Evolutionary conservation across 495 filamentous ascomycete species (phyloP).

Genomic region (Penicillium nucicola): DNA sequence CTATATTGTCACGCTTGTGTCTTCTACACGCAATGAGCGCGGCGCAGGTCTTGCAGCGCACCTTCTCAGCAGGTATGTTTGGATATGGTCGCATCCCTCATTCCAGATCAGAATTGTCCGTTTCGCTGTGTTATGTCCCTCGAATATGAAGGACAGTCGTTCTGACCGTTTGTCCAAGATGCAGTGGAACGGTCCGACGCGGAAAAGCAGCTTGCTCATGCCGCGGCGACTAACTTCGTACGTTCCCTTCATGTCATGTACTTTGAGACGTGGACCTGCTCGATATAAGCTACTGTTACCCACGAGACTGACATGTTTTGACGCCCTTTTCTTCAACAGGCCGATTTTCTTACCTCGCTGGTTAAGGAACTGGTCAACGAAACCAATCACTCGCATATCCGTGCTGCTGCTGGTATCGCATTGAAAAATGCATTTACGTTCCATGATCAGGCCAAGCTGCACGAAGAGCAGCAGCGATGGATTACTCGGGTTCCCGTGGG

Average conservation of each 20-base stretch:
- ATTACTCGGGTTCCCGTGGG: constrained; percentile 69
- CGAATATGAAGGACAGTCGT: background rate
- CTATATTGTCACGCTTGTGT: background rate
- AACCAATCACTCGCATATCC: constrained; percentile 71
- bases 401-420: constrained; percentile 90
- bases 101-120: background rate
- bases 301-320: too few relatives aligned
- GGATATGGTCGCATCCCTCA: constrained; percentile 7
- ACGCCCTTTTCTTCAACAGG: constrained; percentile 43
- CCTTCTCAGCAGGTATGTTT: constrained; percentile 76
- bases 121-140: too few relatives aligned
- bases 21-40: constrained; percentile 61
- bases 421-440: constrained; percentile 96
- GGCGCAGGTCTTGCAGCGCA: constrained; percentile 84
- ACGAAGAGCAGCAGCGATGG: constrained; percentile 89
- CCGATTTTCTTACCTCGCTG: constrained; percentile 84
- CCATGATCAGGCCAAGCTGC: constrained; percentile 80
- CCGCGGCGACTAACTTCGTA: constrained; percentile 93
- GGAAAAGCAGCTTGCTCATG: constrained; percentile 89
- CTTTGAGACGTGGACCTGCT: too few relatives aligned
- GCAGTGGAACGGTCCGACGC: constrained; percentile 81
- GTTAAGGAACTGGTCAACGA: constrained; percentile 93
- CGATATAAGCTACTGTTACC: too few relatives aligned
- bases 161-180: constrained; percentile 57
- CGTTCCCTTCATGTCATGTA: constrained; percentile 35